phyloP scores from a whole-genome alignment of 371 early-diverging fungal genomes.

The Mortierella sp. region DNA sequence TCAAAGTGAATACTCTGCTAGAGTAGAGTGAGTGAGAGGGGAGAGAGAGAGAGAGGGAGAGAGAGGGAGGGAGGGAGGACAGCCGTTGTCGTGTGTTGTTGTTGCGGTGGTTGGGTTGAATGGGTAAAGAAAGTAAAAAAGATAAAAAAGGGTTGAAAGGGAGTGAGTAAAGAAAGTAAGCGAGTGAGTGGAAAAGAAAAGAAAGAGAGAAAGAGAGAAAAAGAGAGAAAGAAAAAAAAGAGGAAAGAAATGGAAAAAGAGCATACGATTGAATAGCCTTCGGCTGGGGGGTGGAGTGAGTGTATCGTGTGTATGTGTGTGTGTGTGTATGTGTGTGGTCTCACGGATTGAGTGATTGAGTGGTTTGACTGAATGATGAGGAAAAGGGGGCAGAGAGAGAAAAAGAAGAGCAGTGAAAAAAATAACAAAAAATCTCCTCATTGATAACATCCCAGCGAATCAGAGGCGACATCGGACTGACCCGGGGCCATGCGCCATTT shows the following conservation, averaged over 20 bases:
- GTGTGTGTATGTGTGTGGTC: no score
- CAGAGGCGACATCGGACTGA: no score
- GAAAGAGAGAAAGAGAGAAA: slow-evolving; percentile 5
- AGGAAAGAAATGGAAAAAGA: background rate
- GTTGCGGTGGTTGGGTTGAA: background rate
- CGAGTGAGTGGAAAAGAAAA: slow-evolving; percentile 13
- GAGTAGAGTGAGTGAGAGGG: background rate
- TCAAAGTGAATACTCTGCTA: background rate
- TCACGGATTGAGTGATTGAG: no score
- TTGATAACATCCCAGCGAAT: no score
- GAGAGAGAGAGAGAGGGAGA: background rate
- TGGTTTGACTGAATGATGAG: no score
- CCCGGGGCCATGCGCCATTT: no score
- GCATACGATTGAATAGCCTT: background rate
- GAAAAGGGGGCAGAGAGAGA: no score
- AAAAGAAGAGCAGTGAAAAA: background rate
- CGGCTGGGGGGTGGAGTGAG: background rate
- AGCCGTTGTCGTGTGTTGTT: background rate
- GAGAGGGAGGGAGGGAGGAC: background rate
- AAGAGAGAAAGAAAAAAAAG: slow-evolving; percentile 9
- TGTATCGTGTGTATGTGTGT: background rate
- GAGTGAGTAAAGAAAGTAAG: slow-evolving; percentile 12
- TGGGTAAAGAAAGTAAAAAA: background rate
- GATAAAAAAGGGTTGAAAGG: slow-evolving; percentile 9
- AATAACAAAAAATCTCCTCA: no score